Percentiles rank a stretch among this genome's conserved stretches.
phyloP scores from a whole-genome alignment of 352 stramenopile species.

The Phytopythium chamaehyphon region DNA sequence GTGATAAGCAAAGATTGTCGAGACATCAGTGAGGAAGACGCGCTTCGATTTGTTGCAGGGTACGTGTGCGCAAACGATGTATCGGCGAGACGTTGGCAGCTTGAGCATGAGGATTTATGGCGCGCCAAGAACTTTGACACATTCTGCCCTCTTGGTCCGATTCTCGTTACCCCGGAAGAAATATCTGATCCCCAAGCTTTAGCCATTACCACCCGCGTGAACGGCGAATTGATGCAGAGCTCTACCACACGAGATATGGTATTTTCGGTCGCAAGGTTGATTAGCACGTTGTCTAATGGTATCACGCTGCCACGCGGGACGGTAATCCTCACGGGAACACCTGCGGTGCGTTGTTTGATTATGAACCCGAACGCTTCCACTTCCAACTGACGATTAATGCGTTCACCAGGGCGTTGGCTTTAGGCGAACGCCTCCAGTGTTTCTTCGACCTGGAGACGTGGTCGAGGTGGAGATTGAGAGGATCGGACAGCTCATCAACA shows the following conservation, averaged over 20 bases:
- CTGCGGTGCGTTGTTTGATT: constrained; percentile 43
- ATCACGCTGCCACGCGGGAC: constrained; percentile 83
- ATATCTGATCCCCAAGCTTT: constrained; percentile 78
- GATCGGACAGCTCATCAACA: constrained; percentile 88
- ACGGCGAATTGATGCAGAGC: constrained; percentile 81
- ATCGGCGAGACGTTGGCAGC: constrained; percentile 86
- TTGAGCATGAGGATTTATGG: constrained; percentile 85
- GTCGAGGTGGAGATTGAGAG: constrained; percentile 89
- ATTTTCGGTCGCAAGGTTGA: constrained; percentile 84
- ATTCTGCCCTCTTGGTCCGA: constrained; percentile 86
- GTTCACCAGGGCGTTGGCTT: constrained; percentile 75
- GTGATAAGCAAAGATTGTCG: constrained; percentile 77
- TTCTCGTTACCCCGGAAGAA: constrained; percentile 66
- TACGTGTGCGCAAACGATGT: constrained; percentile 90
- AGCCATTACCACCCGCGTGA: constrained; percentile 74
- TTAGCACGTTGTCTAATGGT: constrained; percentile 87
- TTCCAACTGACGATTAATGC: not conserved
- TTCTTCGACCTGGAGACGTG: constrained; percentile 80
- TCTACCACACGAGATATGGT: constrained; percentile 90
- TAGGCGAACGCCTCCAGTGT: constrained; percentile 84
- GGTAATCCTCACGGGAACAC: constrained; percentile 88
- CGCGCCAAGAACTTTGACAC: constrained; percentile 89
- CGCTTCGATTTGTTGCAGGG: constrained; percentile 81
- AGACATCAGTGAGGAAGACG: constrained; percentile 79
- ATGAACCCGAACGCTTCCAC: too few relatives aligned